Percentiles rank a stretch among this genome's conserved stretches.
These are phyloP conservation scores for Vaccinium macrocarpon DNA, from an alignment of 148 eudicot genomes.

Conservation along the genomic window DNA sequence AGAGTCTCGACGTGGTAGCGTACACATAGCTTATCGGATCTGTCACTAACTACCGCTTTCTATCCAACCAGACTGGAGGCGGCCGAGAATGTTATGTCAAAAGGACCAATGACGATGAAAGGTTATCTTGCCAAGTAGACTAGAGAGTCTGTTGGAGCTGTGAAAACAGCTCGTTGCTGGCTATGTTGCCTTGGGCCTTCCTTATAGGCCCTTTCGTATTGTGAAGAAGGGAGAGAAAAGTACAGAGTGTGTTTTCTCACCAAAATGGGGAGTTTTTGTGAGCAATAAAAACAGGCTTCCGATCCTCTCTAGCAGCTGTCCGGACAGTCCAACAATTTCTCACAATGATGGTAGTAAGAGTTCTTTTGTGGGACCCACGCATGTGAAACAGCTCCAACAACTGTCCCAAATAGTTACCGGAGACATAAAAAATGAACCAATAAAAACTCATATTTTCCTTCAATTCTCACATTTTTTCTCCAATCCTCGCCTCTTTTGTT, in stretches of 20 bases:
- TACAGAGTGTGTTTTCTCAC: neutral
- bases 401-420: neutral
- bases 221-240: neutral
- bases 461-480: neutral
- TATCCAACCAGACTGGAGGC: too few relatives aligned
- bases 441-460: neutral
- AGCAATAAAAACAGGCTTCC: neutral
- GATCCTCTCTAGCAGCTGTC: neutral
- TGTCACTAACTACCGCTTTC: too few relatives aligned
- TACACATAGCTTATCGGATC: too few relatives aligned
- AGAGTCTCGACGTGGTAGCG: too few relatives aligned
- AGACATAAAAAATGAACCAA: neutral
- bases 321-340: neutral
- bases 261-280: neutral
- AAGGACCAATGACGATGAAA: too few relatives aligned
- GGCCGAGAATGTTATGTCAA: too few relatives aligned
- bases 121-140: neutral
- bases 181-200: neutral
- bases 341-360: neutral
- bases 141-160: neutral
- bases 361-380: neutral
- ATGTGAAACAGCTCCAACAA: neutral
- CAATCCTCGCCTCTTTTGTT: too few relatives aligned
- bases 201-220: neutral
- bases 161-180: neutral